Conservation (phyloP, 805 yeast genomes). For the Scheffersomyces spartinae region DNA sequence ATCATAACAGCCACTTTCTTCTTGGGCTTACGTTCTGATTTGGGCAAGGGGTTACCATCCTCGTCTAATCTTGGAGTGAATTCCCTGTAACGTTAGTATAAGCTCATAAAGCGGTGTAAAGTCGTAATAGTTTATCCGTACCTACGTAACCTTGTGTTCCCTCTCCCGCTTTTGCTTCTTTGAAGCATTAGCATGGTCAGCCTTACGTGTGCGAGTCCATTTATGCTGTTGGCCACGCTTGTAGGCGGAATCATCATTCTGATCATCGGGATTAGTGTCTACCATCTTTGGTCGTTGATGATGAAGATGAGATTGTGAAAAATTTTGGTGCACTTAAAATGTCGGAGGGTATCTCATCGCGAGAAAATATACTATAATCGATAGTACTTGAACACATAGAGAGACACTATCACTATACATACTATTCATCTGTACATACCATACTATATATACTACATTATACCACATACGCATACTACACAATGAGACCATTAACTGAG, state of each 20-base stretch:
- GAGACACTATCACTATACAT: too few relatives aligned
- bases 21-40: slow-evolving; percentile 61
- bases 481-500: slow-evolving; percentile 91
- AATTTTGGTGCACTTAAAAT: too few relatives aligned
- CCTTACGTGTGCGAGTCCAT: slow-evolving; percentile 12
- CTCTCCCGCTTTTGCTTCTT: slow-evolving; percentile 10
- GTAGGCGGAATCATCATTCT: slow-evolving; percentile 26
- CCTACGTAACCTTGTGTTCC: slow-evolving; percentile 41
- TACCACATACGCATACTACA: too few relatives aligned
- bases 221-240: slow-evolving; percentile 31
- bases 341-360: too few relatives aligned
- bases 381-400: too few relatives aligned
- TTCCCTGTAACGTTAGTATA: slow-evolving; percentile 10
- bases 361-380: too few relatives aligned
- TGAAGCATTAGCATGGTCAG: slow-evolving; percentile 10
- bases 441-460: too few relatives aligned
- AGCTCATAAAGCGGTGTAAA: not conserved
- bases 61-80: slow-evolving; percentile 41
- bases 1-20: slow-evolving; percentile 81
- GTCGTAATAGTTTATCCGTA: slow-evolving; percentile 24
- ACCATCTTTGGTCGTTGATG: too few relatives aligned
- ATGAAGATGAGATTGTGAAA: too few relatives aligned
- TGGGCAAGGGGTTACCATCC: slow-evolving; percentile 48
- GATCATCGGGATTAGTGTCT: too few relatives aligned
- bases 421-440: too few relatives aligned